These are phyloP conservation scores for Madurella fahalii DNA, from an alignment of 2,329 filamentous ascomycete genomes.

Conservation along the genomic window DNA sequence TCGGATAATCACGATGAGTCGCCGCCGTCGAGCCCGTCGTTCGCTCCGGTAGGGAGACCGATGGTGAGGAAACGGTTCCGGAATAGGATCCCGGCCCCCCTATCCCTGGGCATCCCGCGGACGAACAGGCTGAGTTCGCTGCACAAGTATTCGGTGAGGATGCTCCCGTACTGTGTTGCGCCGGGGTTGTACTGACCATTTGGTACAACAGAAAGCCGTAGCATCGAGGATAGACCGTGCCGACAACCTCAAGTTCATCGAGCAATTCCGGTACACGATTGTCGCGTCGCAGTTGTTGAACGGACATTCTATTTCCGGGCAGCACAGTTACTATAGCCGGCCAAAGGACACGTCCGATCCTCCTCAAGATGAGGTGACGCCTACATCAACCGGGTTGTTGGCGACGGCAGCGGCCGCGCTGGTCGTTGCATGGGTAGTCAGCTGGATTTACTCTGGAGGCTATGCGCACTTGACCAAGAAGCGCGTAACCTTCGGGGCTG, in stretches of 20 bases:
- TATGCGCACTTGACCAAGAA: constrained; percentile 53
- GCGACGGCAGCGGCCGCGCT: constrained; percentile 62
- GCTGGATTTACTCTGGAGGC: constrained; percentile 60
- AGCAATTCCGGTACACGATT: constrained; percentile 89
- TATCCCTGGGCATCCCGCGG: constrained; percentile 40
- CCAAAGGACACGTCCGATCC: constrained; percentile 18
- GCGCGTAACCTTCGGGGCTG: constrained; percentile 43
- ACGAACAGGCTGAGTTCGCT: constrained; percentile 40
- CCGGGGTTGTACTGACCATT: constrained; percentile 4
- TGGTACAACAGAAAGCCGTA: constrained; percentile 55
- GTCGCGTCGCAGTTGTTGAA: constrained; percentile 86
- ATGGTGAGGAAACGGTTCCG: constrained; percentile 52
- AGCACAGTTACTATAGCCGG: constrained; percentile 31
- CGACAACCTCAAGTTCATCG: constrained; percentile 81
- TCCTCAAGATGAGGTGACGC: constrained; percentile 26
- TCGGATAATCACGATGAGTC: constrained; percentile 37
- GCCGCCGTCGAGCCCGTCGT: constrained; percentile 47
- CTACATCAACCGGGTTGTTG: constrained; percentile 42
- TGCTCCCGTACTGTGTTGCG: neutral
- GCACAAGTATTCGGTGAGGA: constrained; percentile 49
- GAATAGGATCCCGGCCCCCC: constrained; percentile 41
- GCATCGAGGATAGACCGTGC: constrained; percentile 68
- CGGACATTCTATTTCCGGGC: constrained; percentile 56
- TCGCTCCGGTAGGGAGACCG: constrained; percentile 55
- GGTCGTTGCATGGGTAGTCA: constrained; percentile 65